Percentiles rank a stretch among this genome's conserved stretches.
These are phyloP conservation scores for Aspergillus aculeatus DNA, from an alignment of 2,329 filamentous ascomycete genomes.

Conservation along the genomic window DNA sequence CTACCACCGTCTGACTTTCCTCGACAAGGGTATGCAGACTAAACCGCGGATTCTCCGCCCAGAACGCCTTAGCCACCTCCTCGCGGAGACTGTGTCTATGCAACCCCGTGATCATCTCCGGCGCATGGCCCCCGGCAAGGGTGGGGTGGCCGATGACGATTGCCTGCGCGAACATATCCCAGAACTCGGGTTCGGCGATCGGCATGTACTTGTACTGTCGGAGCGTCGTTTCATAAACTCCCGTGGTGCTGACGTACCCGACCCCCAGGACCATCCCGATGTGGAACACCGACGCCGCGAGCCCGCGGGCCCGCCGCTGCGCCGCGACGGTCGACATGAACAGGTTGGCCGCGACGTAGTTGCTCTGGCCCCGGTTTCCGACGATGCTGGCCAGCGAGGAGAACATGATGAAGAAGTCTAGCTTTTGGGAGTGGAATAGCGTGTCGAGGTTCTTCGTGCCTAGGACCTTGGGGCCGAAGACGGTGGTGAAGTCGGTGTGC, in stretches of 20 bases:
- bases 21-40: not conserved
- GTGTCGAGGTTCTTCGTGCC: constrained; percentile 8
- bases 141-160: not conserved
- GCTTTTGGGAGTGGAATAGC: not conserved
- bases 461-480: constrained; percentile 6
- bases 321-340: not conserved
- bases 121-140: not conserved
- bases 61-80: not conserved
- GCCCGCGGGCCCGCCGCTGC: not conserved
- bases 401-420: constrained; percentile 19
- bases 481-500: not conserved
- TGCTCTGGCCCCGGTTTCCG: constrained; percentile 15
- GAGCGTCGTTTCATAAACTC: not conserved
- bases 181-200: not conserved
- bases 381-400: constrained; percentile 7
- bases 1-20: too few species aligned
- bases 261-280: not conserved
- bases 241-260: not conserved
- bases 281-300: not conserved
- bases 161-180: not conserved
- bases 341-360: constrained; percentile 13
- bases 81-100: not conserved
- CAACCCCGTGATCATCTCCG: not conserved
- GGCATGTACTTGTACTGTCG: not conserved
- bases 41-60: not conserved